These are phyloP conservation scores for Phycomyces blakesleeanus DNA, from an alignment of 192 early-diverging fungal species.

Conservation along the genomic window DNA sequence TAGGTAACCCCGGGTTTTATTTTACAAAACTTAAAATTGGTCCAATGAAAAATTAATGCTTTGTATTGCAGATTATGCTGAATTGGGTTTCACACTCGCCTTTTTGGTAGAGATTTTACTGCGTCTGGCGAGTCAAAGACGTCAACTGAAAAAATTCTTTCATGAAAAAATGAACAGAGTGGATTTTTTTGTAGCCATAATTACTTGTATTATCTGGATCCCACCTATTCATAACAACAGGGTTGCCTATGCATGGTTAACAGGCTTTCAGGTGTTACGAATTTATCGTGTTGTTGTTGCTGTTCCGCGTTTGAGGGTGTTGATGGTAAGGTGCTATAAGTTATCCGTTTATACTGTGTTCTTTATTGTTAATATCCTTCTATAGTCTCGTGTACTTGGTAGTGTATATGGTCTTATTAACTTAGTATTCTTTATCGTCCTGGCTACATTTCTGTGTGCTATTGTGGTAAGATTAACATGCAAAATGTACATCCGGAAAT, in stretches of 20 bases:
- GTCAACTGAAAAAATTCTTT: slow-evolving; percentile 38
- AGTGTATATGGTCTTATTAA: slow-evolving; percentile 56
- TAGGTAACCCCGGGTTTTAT: slow-evolving; percentile 24
- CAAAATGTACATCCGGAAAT: neutral
- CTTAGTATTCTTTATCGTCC: slow-evolving; percentile 52
- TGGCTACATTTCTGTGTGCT: slow-evolving; percentile 44
- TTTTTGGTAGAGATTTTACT: slow-evolving; percentile 49
- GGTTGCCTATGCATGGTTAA: slow-evolving; percentile 44
- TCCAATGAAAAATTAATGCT: neutral
- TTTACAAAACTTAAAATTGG: neutral
- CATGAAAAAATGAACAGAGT: slow-evolving; percentile 38
- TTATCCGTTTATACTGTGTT: slow-evolving; percentile 2
- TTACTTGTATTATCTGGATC: slow-evolving; percentile 50
- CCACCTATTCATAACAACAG: slow-evolving; percentile 39
- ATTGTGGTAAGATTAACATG: slow-evolving; percentile 43
- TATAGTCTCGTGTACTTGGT: slow-evolving; percentile 49
- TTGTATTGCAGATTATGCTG: slow-evolving; percentile 31
- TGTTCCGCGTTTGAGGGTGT: slow-evolving; percentile 38
- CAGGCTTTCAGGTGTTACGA: slow-evolving; percentile 50
- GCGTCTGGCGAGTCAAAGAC: slow-evolving; percentile 34
- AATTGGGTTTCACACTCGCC: slow-evolving; percentile 44
- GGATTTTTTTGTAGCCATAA: slow-evolving; percentile 43
- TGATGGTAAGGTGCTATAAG: slow-evolving; percentile 39
- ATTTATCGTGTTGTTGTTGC: slow-evolving; percentile 50
- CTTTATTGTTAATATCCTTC: neutral